Evolutionary conservation across 108 stramenopile species (phyloP).

Genomic region (Chaetoceros muelleri): DNA sequence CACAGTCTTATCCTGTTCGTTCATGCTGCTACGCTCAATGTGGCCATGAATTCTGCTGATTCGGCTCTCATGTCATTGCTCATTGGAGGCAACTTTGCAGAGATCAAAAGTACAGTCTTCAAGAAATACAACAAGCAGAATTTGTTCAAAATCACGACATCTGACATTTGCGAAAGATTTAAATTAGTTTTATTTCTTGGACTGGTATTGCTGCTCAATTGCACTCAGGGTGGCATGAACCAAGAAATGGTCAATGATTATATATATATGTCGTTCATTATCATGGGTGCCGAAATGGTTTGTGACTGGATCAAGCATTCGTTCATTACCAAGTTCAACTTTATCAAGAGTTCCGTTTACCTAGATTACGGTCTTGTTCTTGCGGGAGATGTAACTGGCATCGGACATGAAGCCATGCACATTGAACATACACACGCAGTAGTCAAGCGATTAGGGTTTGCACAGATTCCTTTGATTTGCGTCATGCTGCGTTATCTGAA

Average conservation of each 20-base stretch:
- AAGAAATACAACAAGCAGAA: conserved; percentile 96
- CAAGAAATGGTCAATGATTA: conserved; percentile 48
- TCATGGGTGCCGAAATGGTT: conserved; percentile 78
- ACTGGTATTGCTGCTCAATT: conserved; percentile 63
- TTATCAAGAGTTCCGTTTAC: conserved; percentile 71
- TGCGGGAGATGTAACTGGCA: conserved; percentile 81
- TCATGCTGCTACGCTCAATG: conserved; percentile 80
- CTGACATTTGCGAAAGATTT: conserved; percentile 81
- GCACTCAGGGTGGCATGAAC: conserved; percentile 75
- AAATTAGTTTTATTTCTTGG: conserved; percentile 75
- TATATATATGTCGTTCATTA: conserved; percentile 56
- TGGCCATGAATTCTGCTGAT: conserved; percentile 85
- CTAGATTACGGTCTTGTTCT: conserved; percentile 75
- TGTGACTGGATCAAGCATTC: conserved; percentile 95
- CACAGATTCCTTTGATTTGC: conserved; percentile 88
- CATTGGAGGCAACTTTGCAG: conserved; percentile 96
- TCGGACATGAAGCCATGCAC: conserved; percentile 77
- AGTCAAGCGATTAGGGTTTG: conserved; percentile 84
- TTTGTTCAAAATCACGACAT: conserved; percentile 92
- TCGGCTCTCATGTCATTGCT: conserved; percentile 77
- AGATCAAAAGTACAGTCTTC: conserved; percentile 96
- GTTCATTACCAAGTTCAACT: conserved; percentile 97
- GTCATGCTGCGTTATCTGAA: conserved; percentile 72
- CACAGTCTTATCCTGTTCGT: conserved; percentile 71
- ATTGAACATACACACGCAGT: conserved; percentile 90